Evolutionary conservation across 495 filamentous ascomycete genomes (phyloP).

Genomic region (Penicillium crystallinum): DNA sequence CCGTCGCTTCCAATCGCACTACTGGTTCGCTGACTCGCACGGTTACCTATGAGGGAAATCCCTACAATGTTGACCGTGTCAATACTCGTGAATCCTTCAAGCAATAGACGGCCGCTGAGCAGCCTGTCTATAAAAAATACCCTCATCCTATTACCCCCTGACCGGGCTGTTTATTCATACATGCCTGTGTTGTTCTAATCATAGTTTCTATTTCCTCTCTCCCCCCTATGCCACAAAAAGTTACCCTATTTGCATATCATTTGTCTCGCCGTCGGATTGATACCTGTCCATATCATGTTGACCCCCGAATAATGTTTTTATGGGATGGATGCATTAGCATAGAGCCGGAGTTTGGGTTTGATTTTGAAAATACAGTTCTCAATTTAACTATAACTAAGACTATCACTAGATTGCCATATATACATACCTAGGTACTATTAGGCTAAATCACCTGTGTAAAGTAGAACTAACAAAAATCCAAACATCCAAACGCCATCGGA

Average conservation of each 20-base stretch:
- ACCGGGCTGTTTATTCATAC: not conserved
- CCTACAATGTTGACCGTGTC: constrained; percentile 43
- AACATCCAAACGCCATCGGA: not conserved
- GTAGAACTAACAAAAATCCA: too few relatives aligned
- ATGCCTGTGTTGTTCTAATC: constrained; percentile 4
- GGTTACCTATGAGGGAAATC: constrained; percentile 40
- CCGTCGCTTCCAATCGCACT: constrained; percentile 28
- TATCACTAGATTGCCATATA: not conserved
- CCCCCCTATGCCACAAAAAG: not conserved
- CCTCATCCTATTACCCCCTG: not conserved
- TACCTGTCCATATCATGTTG: constrained; percentile 3
- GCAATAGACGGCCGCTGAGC: constrained; percentile 3
- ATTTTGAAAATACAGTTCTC: not conserved
- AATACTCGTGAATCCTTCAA: constrained; percentile 44
- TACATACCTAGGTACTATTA: too few relatives aligned
- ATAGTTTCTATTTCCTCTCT: constrained; percentile 6
- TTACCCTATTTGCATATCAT: not conserved
- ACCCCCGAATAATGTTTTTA: constrained; percentile 5
- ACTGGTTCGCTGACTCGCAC: constrained; percentile 21
- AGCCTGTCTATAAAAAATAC: not conserved
- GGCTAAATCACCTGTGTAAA: too few relatives aligned
- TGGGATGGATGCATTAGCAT: not conserved
- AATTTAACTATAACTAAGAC: not conserved
- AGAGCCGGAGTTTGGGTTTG: constrained; percentile 2
- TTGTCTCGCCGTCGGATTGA: constrained; percentile 1